Percentiles rank a stretch among this genome's conserved stretches.
phyloP scores from a whole-genome alignment of 805 yeast genomes.

The Zygotorulaspora sp. region DNA sequence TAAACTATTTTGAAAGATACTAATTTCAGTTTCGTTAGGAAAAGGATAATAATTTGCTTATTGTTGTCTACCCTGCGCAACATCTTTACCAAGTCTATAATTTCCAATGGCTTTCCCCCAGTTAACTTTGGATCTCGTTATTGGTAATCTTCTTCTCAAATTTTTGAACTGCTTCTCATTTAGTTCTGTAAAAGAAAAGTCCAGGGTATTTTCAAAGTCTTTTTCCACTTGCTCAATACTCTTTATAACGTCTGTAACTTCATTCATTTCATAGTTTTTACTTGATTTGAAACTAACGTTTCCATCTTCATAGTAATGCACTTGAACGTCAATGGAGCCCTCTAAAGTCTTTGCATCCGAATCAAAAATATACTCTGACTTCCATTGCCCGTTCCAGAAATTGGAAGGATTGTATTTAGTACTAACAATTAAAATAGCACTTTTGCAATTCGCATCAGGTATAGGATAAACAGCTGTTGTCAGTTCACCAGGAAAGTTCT shows the following conservation, averaged over 20 bases:
- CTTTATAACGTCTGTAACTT: constrained; percentile 35
- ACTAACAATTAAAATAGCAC: constrained; percentile 58
- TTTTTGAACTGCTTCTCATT: constrained; percentile 80
- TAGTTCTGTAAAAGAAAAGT: constrained; percentile 59
- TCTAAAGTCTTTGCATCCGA: constrained; percentile 32
- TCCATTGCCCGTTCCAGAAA: constrained; percentile 89
- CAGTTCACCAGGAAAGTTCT: constrained; percentile 61
- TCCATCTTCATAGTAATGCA: constrained; percentile 95
- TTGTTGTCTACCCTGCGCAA: constrained; percentile 42
- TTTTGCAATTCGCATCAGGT: constrained; percentile 21
- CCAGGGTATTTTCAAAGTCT: constrained; percentile 52
- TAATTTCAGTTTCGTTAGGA: neutral
- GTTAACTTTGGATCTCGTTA: constrained; percentile 83
- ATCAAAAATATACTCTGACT: constrained; percentile 53
- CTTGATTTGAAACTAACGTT: constrained; percentile 70
- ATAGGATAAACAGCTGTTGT: constrained; percentile 43
- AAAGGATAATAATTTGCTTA: too few species aligned
- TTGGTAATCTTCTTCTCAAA: constrained; percentile 85
- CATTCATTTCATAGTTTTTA: constrained; percentile 32
- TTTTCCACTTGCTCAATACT: constrained; percentile 56
- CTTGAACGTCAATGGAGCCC: constrained; percentile 63
- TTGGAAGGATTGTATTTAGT: constrained; percentile 68
- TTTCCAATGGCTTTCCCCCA: constrained; percentile 95
- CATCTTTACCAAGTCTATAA: constrained; percentile 81
- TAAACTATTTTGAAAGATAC: constrained; percentile 39